A percentile compares a stretch with the other conserved stretches of the same genome.
Conservation (phyloP, 331 rosid species). For the Malus hybrid region DNA sequence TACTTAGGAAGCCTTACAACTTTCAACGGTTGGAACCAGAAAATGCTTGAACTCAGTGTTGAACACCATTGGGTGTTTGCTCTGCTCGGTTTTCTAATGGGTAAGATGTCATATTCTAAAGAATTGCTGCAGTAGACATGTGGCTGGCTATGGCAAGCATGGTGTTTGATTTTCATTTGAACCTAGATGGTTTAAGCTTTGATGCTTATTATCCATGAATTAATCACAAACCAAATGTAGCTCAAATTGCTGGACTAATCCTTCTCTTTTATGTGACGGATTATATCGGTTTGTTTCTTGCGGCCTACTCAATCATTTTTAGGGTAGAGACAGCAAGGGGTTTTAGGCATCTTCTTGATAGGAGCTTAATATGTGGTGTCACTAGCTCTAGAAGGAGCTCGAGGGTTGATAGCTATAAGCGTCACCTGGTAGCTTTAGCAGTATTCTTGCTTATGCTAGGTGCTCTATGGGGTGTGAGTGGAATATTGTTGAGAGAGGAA, state of each 20-base stretch:
- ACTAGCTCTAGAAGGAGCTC: constrained; percentile 19
- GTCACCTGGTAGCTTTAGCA: constrained; percentile 37
- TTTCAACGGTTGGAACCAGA: constrained; percentile 88
- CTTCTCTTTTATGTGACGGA: neutral
- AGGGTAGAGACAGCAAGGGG: constrained; percentile 76
- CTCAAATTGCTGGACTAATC: neutral
- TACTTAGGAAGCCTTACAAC: constrained; percentile 92
- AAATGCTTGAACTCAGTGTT: constrained; percentile 72
- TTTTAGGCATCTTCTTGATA: constrained; percentile 45
- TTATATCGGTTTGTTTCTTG: constrained; percentile 59
- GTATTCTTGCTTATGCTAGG: constrained; percentile 37
- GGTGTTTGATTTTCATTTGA: neutral
- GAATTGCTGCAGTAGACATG: neutral
- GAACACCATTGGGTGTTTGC: constrained; percentile 56
- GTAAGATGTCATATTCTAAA: constrained; percentile 18
- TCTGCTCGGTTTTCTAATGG: constrained; percentile 59
- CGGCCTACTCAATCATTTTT: constrained; percentile 48
- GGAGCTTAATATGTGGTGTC: constrained; percentile 12
- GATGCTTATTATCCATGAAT: neutral
- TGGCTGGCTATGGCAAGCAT: neutral
- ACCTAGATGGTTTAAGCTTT: neutral
- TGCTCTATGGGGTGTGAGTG: constrained; percentile 48
- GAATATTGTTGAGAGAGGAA: constrained; percentile 30
- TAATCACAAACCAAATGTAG: neutral
- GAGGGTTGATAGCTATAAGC: constrained; percentile 35